Conservation (phyloP, 495 filamentous ascomycete species). For the Trichoderma erinaceum region DNA sequence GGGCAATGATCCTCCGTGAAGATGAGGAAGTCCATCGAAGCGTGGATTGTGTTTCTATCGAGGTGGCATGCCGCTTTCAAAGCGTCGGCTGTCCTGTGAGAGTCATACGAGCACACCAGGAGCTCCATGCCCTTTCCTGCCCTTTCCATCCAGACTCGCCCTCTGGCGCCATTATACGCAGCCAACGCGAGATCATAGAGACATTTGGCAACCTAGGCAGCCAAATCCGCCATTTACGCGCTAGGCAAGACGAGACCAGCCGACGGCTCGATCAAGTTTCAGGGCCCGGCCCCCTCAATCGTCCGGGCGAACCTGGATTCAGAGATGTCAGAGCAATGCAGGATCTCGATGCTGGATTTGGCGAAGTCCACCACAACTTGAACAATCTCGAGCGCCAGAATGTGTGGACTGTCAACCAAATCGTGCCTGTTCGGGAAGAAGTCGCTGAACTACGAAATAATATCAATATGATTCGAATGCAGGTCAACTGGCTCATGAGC, state of each 20-base stretch:
- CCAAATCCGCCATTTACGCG: constrained; percentile 20
- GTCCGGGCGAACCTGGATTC: constrained; percentile 4
- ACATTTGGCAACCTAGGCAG: constrained; percentile 21
- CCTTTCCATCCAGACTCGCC: constrained; percentile 21
- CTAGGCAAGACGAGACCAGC: constrained; percentile 3
- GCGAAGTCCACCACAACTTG: constrained; percentile 21
- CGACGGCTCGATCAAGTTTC: constrained; percentile 13
- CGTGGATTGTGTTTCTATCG: constrained; percentile 29
- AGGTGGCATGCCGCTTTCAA: constrained; percentile 37
- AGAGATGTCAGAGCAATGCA: background rate
- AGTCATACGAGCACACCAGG: constrained; percentile 29
- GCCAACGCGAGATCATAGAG: constrained; percentile 26
- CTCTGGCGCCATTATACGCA: constrained; percentile 22
- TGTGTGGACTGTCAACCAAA: constrained; percentile 45
- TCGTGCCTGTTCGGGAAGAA: constrained; percentile 44
- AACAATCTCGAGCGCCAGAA: constrained; percentile 44
- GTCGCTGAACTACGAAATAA: constrained; percentile 46
- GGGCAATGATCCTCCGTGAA: background rate
- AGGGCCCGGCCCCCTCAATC: background rate
- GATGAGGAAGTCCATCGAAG: constrained; percentile 18
- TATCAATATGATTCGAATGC: constrained; percentile 47
- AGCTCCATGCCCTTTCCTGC: constrained; percentile 27
- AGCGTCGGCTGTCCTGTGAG: constrained; percentile 34
- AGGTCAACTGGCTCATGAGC: constrained; percentile 51
- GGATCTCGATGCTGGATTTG: constrained; percentile 15